Conservation (phyloP, 2,329 filamentous ascomycete species). For the Claviceps spartinae region DNA sequence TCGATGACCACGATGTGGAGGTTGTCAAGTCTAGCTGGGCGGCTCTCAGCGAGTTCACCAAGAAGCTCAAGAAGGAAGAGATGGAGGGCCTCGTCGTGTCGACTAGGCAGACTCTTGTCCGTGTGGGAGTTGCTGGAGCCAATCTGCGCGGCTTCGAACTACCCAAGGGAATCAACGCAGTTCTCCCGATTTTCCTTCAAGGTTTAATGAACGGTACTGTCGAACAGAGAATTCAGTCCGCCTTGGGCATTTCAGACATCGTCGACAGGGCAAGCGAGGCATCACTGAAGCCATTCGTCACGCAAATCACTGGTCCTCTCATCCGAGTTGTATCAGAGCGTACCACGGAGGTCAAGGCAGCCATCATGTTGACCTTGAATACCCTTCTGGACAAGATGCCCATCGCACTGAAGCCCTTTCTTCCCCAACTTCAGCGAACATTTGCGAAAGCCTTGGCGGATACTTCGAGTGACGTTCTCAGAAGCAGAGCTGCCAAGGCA, state of each 20-base stretch:
- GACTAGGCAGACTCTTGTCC: constrained; percentile 72
- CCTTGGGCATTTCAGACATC: constrained; percentile 88
- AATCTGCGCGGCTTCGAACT: constrained; percentile 79
- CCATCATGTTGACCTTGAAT: constrained; percentile 87
- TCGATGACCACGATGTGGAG: constrained; percentile 70
- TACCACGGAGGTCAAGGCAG: constrained; percentile 89
- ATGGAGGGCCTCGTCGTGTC: constrained; percentile 89
- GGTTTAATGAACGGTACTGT: constrained; percentile 92
- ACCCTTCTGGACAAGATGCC: constrained; percentile 95
- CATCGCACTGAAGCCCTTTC: constrained; percentile 84
- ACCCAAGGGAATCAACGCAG: constrained; percentile 93
- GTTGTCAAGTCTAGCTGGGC: constrained; percentile 87
- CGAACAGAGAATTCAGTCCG: constrained; percentile 84
- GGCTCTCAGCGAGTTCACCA: constrained; percentile 76
- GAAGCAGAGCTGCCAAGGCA: constrained; percentile 82
- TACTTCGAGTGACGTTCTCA: constrained; percentile 74
- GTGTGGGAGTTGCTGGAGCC: constrained; percentile 75
- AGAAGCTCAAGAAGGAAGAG: constrained; percentile 85
- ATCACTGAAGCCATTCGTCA: constrained; percentile 85
- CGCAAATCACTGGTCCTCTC: constrained; percentile 90
- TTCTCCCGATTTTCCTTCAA: constrained; percentile 93
- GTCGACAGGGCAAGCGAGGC: constrained; percentile 83
- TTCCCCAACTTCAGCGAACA: constrained; percentile 90
- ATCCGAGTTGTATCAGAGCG: constrained; percentile 96
- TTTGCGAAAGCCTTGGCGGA: constrained; percentile 95